These are phyloP conservation scores for Neurospora sp. DNA, from an alignment of 2,329 filamentous ascomycete genomes.

Conservation along the genomic window DNA sequence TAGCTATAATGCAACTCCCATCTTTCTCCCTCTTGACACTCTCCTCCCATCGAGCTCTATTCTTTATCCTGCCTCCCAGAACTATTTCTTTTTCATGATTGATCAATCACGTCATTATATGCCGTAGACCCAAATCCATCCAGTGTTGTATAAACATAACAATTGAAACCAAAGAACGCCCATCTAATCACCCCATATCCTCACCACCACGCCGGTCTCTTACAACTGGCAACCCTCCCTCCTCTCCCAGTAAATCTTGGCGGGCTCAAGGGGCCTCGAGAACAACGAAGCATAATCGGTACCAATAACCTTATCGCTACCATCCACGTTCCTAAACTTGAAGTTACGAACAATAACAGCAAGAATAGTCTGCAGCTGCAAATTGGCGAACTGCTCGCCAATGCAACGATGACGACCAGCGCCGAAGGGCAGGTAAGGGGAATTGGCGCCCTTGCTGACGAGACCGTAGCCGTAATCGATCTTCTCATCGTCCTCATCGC, in stretches of 20 bases:
- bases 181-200: not conserved
- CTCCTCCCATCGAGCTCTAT: not conserved
- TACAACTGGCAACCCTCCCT: constrained; percentile 31
- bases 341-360: constrained; percentile 68
- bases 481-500: constrained; percentile 57
- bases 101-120: constrained; percentile 1
- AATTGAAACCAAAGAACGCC: constrained; percentile 9
- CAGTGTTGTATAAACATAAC: constrained; percentile 1
- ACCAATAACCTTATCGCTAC: constrained; percentile 57
- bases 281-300: constrained; percentile 65
- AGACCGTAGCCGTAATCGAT: constrained; percentile 91
- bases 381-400: constrained; percentile 91
- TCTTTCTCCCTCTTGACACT: not conserved
- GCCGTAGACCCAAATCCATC: not conserved
- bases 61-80: not conserved
- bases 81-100: constrained; percentile 2
- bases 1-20: not conserved
- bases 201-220: not conserved
- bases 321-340: constrained; percentile 68
- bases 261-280: constrained; percentile 62
- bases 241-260: constrained; percentile 66
- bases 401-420: constrained; percentile 91
- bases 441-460: constrained; percentile 81
- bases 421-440: constrained; percentile 89
- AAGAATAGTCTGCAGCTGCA: constrained; percentile 80